Conservation (phyloP, 1,284 basidiomycete genomes). For the Cronartium ribicola region DNA sequence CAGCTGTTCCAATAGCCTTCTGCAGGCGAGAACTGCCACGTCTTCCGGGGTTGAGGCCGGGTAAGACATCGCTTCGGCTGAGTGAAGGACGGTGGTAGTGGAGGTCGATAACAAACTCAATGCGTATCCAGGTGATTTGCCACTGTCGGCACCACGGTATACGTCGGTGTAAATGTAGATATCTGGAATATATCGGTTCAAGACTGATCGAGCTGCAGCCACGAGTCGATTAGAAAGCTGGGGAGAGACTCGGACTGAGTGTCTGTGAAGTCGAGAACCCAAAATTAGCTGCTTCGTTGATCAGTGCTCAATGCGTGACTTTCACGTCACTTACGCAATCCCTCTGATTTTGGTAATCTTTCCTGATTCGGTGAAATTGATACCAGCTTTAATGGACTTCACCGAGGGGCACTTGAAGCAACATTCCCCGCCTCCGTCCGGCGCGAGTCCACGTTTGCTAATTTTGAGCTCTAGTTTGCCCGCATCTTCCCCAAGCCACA, state of each 20-base stretch:
- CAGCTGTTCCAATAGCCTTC: conserved; percentile 73
- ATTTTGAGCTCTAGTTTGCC: conserved; percentile 61
- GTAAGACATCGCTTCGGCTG: conserved; percentile 74
- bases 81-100: conserved; percentile 83
- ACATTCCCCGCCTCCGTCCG: conserved; percentile 85
- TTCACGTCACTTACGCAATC: conserved; percentile 67
- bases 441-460: conserved; percentile 84
- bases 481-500: conserved; percentile 76
- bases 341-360: conserved; percentile 91
- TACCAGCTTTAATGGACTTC: conserved; percentile 74
- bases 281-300: neutral
- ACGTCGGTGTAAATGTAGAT: conserved; percentile 98
- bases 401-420: conserved; percentile 89
- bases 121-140: conserved; percentile 95
- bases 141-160: conserved; percentile 93
- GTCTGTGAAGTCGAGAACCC: conserved; percentile 56
- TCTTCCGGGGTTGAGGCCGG: conserved; percentile 65
- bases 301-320: too few species aligned
- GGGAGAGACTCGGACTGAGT: conserved; percentile 89
- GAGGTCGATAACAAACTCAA: conserved; percentile 84
- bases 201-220: conserved; percentile 78
- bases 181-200: conserved; percentile 96
- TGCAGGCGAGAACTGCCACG: conserved; percentile 73
- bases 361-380: conserved; percentile 86
- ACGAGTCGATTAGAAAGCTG: conserved; percentile 98